These are phyloP conservation scores for Fusarium burgessii DNA, from an alignment of 2,329 filamentous ascomycete genomes.

Conservation along the genomic window DNA sequence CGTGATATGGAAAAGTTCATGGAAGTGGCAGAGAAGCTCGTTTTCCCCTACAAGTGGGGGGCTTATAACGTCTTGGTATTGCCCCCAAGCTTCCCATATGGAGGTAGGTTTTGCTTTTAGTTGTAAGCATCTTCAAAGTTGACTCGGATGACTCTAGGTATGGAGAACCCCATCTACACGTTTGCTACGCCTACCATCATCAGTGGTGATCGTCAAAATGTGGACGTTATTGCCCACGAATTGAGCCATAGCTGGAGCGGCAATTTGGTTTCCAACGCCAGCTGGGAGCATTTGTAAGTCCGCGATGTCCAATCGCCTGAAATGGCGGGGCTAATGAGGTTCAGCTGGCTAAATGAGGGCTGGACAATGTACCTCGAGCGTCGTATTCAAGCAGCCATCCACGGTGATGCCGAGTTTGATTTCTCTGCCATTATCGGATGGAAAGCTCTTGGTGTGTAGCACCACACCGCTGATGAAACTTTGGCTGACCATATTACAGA, in stretches of 20 bases:
- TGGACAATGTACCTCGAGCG: conserved; percentile 98
- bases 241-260: conserved; percentile 85
- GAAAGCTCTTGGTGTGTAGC: conserved; percentile 76
- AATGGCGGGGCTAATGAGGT: conserved; percentile 6
- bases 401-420: conserved; percentile 87
- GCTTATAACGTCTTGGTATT: conserved; percentile 94
- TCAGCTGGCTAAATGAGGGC: conserved; percentile 77
- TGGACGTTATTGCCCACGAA: conserved; percentile 96
- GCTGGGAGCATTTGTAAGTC: conserved; percentile 82
- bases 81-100: conserved; percentile 90
- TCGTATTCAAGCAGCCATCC: conserved; percentile 79
- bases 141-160: conserved; percentile 60
- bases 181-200: conserved; percentile 96
- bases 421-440: conserved; percentile 97
- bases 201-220: conserved; percentile 88
- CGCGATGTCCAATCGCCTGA: neutral
- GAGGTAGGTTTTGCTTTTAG: conserved; percentile 63
- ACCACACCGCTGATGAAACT: neutral
- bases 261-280: conserved; percentile 82
- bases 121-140: neutral
- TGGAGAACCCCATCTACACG: conserved; percentile 95
- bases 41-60: conserved; percentile 93
- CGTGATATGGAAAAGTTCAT: conserved; percentile 93
- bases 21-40: conserved; percentile 81
- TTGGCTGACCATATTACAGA: conserved; percentile 55